Evolutionary conservation across 345 rosid genomes (phyloP), one percentile per base, ranked within the genome.

Genomic region (Lumnitzera racemosa): DNA sequence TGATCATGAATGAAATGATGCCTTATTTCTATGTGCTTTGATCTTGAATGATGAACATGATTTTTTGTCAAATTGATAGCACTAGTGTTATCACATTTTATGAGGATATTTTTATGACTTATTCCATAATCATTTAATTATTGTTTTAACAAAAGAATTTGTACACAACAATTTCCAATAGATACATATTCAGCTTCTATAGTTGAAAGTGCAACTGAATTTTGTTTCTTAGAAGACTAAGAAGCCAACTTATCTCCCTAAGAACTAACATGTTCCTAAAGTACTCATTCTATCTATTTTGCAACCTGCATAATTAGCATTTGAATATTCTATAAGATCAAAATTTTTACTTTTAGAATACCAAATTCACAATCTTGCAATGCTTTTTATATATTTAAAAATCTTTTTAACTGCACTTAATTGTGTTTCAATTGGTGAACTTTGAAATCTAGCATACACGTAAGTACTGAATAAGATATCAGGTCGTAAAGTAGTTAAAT

Each of bases 181-280:
- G 31, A 27, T 0, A 27, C 31, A 27, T 27, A 27, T 27, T 27
- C 1, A 3, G 25, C 57, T 20, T 53, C 57, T n/a, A 7, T 31
- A n/a, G 57, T 53, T 53, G 31, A 53, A n/a, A 53, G 24, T 3
- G 57, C 24, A 4, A 53, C 24, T 3, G 24, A 15, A 4, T 14
- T 16, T 53, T 53, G 57, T 53, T 53, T 53, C 57, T 53, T 53
- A 1, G 25, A 53, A 13, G 13, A 53, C 57, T 31, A 53, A 16
- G 57, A 53, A 2, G 1, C 31, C 3, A 2, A 5, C 5, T 27
- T 27, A 5, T 27, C 31, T 5, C 31, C 5, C 5, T n/a, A 27
- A 27, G 5, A 27, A 27, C 1, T 27, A 2, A 27, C 5, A 1
- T 2, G 31, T 27, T 27, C 31, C 5, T 27, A 27, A 27, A 27